A percentile compares a stretch with the other conserved stretches of the same genome.
Evolutionary conservation across 23 red algal species (phyloP).

Genomic region (Gracilaria caudata): DNA sequence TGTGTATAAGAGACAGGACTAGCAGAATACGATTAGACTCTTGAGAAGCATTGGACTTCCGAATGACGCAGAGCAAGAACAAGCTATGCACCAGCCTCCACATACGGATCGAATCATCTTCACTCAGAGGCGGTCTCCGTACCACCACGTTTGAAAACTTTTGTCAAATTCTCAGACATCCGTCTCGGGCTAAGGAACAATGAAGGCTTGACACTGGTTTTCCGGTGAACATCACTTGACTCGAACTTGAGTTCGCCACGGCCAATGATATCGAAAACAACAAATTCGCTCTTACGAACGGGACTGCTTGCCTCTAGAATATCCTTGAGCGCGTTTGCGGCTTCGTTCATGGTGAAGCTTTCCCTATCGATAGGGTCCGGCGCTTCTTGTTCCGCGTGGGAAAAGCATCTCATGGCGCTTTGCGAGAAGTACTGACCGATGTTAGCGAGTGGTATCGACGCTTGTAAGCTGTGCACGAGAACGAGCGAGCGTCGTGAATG

Average conservation of each 20-base stretch:
- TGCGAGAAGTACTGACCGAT: neutral
- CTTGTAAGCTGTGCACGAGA: neutral
- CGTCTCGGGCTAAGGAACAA: neutral
- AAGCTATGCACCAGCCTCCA: neutral
- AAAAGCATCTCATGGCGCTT: conserved; percentile 21
- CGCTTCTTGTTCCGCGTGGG: conserved; percentile 1
- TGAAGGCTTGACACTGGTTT: neutral
- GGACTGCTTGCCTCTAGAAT: conserved; percentile 28
- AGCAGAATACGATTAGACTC: neutral
- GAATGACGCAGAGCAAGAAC: neutral
- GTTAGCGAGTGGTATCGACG: neutral
- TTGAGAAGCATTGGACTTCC: neutral
- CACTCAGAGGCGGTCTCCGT: neutral
- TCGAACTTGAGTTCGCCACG: neutral
- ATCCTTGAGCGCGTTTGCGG: neutral
- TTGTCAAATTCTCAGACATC: conserved; percentile 9
- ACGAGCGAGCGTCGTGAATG: neutral
- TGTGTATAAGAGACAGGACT: neutral
- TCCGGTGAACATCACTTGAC: neutral
- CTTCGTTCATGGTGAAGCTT: conserved; percentile 27
- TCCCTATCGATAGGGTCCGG: neutral
- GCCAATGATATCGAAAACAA: conserved; percentile 22
- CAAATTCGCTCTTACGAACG: conserved; percentile 22
- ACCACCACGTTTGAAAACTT: neutral
- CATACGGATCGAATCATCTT: neutral